Evolutionary conservation across 257 asterid species (phyloP), one percentile per base, ranked within the genome.

Genomic region (Nicotiana sylvestris): DNA sequence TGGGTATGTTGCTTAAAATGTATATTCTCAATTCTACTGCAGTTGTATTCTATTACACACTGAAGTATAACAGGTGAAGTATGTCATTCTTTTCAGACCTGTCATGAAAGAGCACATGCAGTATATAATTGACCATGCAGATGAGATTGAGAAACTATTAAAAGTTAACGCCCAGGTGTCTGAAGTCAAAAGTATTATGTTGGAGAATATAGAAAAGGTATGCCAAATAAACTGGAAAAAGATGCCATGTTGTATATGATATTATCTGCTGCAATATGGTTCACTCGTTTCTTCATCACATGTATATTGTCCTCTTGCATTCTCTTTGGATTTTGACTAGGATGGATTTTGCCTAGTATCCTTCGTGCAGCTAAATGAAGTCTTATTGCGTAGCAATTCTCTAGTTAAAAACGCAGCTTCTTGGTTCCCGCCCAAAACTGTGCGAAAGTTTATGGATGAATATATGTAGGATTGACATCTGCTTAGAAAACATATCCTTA

Each of bases 101-200:
- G 70, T 89, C 46, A 90, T 93, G 90, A 95, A 95, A 92, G 98
- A 95, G 85, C 97, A 95, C 84, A 95, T 92, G 99, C 97, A 93
- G 85, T 91, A 91, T 83, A 95, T 92, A 79, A 90, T 93, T 51
- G 97, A 95, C 81, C 98, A 95, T 39, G 95, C 99, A 2, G 97
- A 92, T 35, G 97, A 95, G 91, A 92, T 95, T n/a, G 97, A 92
- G 81, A 95, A 95, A 77, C 92, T 95, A 39, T 81, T 95, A 85
- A 95, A 95, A 88, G 97, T 95, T 67, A 91, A 95, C 85, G 98
- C 97, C 72, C 97, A 93, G 85, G 98, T 95, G 82, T 91, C 98
- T 1, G 98, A 95, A 85, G 98, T 95, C 81, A 95, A 91, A 88
- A 91, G 91, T 81, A 87, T 95, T 81, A 93, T 95, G 99, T 89